Evolutionary conservation across 2,329 filamentous ascomycete genomes (phyloP).

Genomic region (Colletotrichum sp.): DNA sequence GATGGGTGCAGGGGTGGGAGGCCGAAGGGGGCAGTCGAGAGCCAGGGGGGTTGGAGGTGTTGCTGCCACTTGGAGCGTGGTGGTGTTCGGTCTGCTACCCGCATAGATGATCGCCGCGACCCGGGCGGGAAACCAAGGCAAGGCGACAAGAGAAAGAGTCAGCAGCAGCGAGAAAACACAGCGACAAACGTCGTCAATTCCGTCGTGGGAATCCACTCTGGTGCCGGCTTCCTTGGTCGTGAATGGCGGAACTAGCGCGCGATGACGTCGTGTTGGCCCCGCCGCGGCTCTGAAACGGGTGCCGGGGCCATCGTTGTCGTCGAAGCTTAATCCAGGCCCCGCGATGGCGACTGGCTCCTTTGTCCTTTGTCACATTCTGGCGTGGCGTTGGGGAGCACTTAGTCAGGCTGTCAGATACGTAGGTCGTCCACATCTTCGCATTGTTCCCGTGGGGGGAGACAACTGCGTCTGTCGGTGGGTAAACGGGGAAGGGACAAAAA

Average conservation of each 20-base stretch:
- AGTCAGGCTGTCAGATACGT: not conserved
- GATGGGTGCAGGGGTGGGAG: not conserved
- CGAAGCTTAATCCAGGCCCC: constrained; percentile 6
- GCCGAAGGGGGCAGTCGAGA: not conserved
- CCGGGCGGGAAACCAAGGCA: not conserved
- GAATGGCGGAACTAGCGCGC: not conserved
- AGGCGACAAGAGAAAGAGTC: not conserved
- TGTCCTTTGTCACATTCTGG: not conserved
- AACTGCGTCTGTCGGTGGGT: not conserved
- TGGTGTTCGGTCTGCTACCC: not conserved
- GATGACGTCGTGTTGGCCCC: constrained; percentile 8
- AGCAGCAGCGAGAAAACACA: not conserved
- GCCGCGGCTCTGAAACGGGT: constrained; percentile 17
- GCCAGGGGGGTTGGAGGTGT: not conserved
- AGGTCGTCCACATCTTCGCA: not conserved
- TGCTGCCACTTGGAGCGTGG: not conserved
- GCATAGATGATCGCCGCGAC: constrained; percentile 2
- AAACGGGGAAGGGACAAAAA: not conserved
- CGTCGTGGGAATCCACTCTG: not conserved
- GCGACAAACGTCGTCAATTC: not conserved
- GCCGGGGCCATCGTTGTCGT: constrained; percentile 1
- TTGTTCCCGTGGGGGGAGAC: not conserved
- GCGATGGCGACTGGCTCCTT: not conserved
- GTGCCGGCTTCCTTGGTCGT: not conserved
- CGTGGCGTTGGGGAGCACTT: not conserved